A percentile compares a stretch with the other conserved stretches of the same genome.
Evolutionary conservation across 2,329 filamentous ascomycete genomes (phyloP).

Genomic region (Clonostachys rosea): DNA sequence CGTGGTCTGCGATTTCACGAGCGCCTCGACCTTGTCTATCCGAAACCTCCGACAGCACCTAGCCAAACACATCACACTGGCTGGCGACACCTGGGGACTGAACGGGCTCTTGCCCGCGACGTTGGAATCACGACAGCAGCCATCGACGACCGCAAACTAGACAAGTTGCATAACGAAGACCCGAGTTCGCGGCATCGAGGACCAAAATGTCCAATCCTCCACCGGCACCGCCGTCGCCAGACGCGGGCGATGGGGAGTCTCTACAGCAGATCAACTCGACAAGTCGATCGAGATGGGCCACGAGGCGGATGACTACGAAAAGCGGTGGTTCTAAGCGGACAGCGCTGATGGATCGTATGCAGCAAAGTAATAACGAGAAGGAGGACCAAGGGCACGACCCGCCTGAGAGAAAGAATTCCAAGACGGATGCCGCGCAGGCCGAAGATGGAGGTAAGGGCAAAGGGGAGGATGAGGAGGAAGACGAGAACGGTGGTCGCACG

Average conservation of each 20-base stretch:
- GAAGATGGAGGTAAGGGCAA: constrained; percentile 20
- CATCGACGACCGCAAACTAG: constrained; percentile 16
- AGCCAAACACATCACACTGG: constrained; percentile 16
- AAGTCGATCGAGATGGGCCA: constrained; percentile 91
- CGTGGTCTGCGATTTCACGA: too few species aligned
- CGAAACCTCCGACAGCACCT: too few species aligned
- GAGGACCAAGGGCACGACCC: constrained; percentile 15
- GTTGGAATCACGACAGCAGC: constrained; percentile 24
- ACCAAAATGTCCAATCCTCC: background rate
- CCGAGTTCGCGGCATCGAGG: background rate
- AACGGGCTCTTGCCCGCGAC: constrained; percentile 31
- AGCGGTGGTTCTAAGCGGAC: constrained; percentile 75
- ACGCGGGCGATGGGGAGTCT: constrained; percentile 10
- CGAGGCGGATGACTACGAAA: constrained; percentile 75
- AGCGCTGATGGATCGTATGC: constrained; percentile 74
- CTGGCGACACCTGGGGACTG: constrained; percentile 24
- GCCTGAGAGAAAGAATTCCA: constrained; percentile 63
- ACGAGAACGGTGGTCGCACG: constrained; percentile 42
- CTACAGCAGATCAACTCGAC: constrained; percentile 25
- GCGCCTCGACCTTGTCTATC: too few species aligned
- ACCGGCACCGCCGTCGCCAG: constrained; percentile 8
- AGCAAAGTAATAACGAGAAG: constrained; percentile 50
- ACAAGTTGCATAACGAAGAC: background rate
- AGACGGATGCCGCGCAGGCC: constrained; percentile 15
- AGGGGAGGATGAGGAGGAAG: constrained; percentile 30